Evolutionary conservation across 2,329 filamentous ascomycete species (phyloP).

Genomic region (Penicillium sp.): DNA sequence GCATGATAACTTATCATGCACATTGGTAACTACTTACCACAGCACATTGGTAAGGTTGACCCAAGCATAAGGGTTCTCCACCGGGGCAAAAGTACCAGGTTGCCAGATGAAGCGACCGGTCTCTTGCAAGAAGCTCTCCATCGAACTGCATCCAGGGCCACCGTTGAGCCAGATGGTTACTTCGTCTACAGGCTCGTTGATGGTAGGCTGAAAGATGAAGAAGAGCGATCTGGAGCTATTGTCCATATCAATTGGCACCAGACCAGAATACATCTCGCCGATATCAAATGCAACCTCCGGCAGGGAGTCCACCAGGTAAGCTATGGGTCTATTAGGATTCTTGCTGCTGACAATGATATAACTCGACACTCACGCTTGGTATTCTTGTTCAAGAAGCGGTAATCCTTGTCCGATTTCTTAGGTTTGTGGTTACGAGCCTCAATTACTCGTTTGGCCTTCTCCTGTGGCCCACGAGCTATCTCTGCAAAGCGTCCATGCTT

Average conservation of each 20-base stretch:
- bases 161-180: slow-evolving; percentile 53
- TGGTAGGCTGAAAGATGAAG: slow-evolving; percentile 52
- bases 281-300: slow-evolving; percentile 71
- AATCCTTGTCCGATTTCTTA: slow-evolving; percentile 20
- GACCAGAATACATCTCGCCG: slow-evolving; percentile 51
- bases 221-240: slow-evolving; percentile 49
- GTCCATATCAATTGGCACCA: slow-evolving; percentile 54
- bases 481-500: slow-evolving; percentile 30
- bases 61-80: slow-evolving; percentile 71
- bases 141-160: slow-evolving; percentile 56
- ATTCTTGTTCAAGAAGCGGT: slow-evolving; percentile 28
- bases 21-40: slow-evolving; percentile 61
- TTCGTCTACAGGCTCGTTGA: slow-evolving; percentile 46
- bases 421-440: slow-evolving; percentile 10
- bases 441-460: slow-evolving; percentile 22
- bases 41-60: slow-evolving; percentile 73
- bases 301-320: slow-evolving; percentile 64
- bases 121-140: slow-evolving; percentile 71
- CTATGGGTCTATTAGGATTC: slow-evolving; percentile 33
- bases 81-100: slow-evolving; percentile 65
- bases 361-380: slow-evolving; percentile 27
- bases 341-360: neutral
- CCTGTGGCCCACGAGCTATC: slow-evolving; percentile 24
- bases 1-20: too few species aligned
- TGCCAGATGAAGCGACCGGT: slow-evolving; percentile 74